These are phyloP conservation scores for Marchantia paleacea DNA, from an alignment of 225 moss, liverwort and hornwort genomes.

Conservation along the genomic window DNA sequence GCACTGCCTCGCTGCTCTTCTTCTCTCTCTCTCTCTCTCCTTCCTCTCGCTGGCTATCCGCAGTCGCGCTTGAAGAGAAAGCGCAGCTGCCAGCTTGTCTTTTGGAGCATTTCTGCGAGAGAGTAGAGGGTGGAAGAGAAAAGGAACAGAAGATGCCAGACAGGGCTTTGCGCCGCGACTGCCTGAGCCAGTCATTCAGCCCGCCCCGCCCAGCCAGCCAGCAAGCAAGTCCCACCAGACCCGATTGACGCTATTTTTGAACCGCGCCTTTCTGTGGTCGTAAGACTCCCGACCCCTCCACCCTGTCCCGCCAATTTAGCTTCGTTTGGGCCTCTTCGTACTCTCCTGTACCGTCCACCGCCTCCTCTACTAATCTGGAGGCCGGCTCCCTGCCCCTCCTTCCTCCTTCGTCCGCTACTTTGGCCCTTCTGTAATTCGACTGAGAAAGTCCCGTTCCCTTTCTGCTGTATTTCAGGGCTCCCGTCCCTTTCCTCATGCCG, in stretches of 20 bases:
- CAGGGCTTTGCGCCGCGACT: conserved; percentile 5
- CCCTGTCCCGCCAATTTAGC: conserved; percentile 13
- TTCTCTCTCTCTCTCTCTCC: neutral
- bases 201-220: too few species aligned
- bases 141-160: neutral
- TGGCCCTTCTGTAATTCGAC: too few species aligned
- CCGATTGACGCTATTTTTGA: neutral
- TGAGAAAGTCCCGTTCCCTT: too few species aligned
- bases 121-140: neutral
- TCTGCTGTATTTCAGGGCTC: too few species aligned
- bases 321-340: neutral
- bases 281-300: neutral
- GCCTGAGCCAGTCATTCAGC: conserved; percentile 14
- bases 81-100: neutral
- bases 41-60: neutral
- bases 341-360: neutral
- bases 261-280: conserved; percentile 9
- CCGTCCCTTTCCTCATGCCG: too few species aligned
- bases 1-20: neutral
- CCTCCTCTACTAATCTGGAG: neutral
- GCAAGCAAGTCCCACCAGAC: neutral
- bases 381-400: neutral
- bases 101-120: too few species aligned
- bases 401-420: neutral
- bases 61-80: neutral